phyloP scores from a whole-genome alignment of 352 stramenopile species.

The Pythium monospermum region DNA sequence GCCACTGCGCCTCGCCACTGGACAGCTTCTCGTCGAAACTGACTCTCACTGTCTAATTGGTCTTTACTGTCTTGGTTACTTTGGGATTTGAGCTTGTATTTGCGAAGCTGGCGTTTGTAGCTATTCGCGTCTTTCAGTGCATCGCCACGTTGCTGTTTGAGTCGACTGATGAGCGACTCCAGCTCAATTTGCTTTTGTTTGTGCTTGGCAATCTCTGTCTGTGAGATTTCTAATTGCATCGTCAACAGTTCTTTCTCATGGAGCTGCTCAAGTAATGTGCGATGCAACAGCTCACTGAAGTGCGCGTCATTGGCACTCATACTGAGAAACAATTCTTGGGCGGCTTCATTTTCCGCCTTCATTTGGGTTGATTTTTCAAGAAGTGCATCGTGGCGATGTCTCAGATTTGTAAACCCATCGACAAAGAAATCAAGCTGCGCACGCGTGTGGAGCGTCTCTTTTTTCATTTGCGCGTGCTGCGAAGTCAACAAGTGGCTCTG shows the following conservation, averaged over 20 bases:
- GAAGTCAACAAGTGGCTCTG: conserved; percentile 39
- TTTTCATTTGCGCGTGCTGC: conserved; percentile 53
- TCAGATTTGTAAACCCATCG: conserved; percentile 62
- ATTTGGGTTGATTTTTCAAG: conserved; percentile 47
- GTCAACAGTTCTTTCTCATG: conserved; percentile 32
- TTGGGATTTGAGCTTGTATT: conserved; percentile 38
- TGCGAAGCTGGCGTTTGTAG: conserved; percentile 51
- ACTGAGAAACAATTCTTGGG: conserved; percentile 46
- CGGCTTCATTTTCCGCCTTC: conserved; percentile 56
- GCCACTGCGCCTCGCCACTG: conserved; percentile 33
- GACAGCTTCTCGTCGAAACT: conserved; percentile 36
- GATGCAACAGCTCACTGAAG: conserved; percentile 44
- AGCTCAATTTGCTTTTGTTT: conserved; percentile 37
- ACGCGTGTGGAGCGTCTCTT: conserved; percentile 55
- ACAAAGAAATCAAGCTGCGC: conserved; percentile 77
- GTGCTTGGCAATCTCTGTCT: conserved; percentile 24
- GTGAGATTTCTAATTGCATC: conserved; percentile 16
- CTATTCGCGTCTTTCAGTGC: conserved; percentile 52
- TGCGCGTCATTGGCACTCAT: conserved; percentile 59
- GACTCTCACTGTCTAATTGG: conserved; percentile 22
- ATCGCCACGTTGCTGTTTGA: conserved; percentile 48
- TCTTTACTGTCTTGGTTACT: too few species aligned
- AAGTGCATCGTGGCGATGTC: conserved; percentile 56
- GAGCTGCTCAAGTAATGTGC: conserved; percentile 39
- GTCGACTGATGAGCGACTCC: conserved; percentile 28